Base-by-base conservation (phyloP, 176 grass and related monocot species). In the Tillandsia leiboldiana region DNA sequence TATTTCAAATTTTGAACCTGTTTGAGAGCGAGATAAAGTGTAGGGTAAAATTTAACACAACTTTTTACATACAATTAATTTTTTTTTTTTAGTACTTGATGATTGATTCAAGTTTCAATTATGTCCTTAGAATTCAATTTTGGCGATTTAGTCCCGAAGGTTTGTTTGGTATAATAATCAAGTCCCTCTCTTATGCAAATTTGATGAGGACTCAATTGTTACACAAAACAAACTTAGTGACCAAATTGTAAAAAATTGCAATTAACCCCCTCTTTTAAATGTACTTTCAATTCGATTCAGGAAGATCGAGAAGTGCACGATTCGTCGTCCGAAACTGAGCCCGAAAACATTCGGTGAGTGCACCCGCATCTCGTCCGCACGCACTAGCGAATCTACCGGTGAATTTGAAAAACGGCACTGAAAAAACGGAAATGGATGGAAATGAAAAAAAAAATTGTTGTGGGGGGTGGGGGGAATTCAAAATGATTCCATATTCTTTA, bases 341-440 rank as follows among this genome's bases (percentile, higher is more conserved):
- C 51, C 17, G 71, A 81, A 56, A 74, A 17, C 7, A 62, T 81
- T 74, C 64, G 70, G 8, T 49, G 28, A 49, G n/a, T 13, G 62
- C 78, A 68, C 28, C 51, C 71, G 20, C 63, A 66, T 20, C 66
- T 74, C 27, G 70, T 74, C 74, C 78, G 73, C 28, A 64, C 69
- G 2, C 70, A 74, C 52, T 81, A 74, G 63, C 71, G 23, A 10
- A 50, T 29, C 23, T 29, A 12, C 47, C 8, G 52, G 22, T 14
- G 2, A 13, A 48, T 51, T 53, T 54, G 24, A 62, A 67, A 48
- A 73, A 57, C 11, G 13, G 20, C 18, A 71, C 11, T 29, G 53
- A 18, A 56, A 56, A 24, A 27, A 49, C 42, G 52, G 49, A 15
- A 22, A 73, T 58, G 61, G 42, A 67, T 1, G 28, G 53, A 65